These are phyloP conservation scores for Phaeosphaeria sp. DNA, from an alignment of 2,329 filamentous ascomycete genomes.

Conservation along the genomic window DNA sequence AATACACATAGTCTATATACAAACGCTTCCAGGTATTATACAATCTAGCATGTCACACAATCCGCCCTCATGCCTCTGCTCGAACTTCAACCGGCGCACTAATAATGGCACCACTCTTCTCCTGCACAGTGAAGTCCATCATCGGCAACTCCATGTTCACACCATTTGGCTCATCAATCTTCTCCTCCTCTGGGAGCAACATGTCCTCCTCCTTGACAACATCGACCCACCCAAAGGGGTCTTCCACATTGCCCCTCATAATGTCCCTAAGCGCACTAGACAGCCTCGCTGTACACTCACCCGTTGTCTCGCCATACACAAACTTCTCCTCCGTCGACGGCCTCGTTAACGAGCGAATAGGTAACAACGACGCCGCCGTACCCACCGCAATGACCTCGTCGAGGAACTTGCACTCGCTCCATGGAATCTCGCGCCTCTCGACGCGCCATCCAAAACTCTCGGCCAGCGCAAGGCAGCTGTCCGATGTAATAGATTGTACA, in stretches of 20 bases:
- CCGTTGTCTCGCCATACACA: conserved; percentile 15
- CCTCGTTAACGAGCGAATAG: conserved; percentile 15
- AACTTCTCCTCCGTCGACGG: conserved; percentile 23
- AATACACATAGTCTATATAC: background rate
- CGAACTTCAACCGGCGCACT: conserved; percentile 2
- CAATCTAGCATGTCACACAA: background rate
- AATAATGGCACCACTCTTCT: conserved; percentile 2
- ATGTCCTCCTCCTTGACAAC: conserved; percentile 13
- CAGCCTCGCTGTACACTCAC: conserved; percentile 8
- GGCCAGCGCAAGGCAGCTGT: conserved; percentile 31
- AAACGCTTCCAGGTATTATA: background rate
- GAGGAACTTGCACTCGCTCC: conserved; percentile 21
- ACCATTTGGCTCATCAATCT: background rate
- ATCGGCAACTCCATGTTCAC: conserved; percentile 1
- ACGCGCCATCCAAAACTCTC: conserved; percentile 41
- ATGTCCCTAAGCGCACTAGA: conserved; percentile 11
- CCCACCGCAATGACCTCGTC: conserved; percentile 30
- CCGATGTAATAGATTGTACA: conserved; percentile 40
- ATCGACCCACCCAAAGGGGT: conserved; percentile 17
- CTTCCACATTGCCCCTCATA: conserved; percentile 15
- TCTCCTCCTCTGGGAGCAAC: conserved; percentile 5
- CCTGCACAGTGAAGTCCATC: background rate
- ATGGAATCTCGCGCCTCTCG: conserved; percentile 30
- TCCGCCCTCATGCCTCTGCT: background rate
- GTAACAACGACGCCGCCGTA: conserved; percentile 24